Conservation (phyloP, 1,284 basidiomycete genomes). For the Moesziomyces parantarcticus region DNA sequence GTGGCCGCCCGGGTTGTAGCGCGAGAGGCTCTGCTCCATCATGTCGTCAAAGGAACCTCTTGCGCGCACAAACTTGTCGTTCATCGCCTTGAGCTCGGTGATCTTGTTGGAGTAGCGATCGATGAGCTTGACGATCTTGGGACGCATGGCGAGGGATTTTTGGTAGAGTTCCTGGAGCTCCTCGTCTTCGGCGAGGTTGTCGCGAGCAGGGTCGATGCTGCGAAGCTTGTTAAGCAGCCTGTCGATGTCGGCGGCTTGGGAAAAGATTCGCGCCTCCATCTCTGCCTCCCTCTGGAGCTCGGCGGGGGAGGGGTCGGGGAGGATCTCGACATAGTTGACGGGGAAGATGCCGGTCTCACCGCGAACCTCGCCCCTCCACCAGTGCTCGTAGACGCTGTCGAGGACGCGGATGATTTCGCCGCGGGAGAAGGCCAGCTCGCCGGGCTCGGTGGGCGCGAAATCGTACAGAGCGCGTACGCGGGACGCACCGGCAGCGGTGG, state of each 20-base stretch:
- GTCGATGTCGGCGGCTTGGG: constrained; percentile 87
- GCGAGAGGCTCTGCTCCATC: constrained; percentile 87
- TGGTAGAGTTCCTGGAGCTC: constrained; percentile 96
- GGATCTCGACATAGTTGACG: constrained; percentile 93
- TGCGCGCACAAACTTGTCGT: constrained; percentile 85
- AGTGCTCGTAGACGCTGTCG: constrained; percentile 93
- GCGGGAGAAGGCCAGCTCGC: constrained; percentile 90
- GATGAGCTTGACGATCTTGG: constrained; percentile 94
- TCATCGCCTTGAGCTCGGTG: constrained; percentile 83
- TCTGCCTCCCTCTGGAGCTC: constrained; percentile 87
- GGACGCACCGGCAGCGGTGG: constrained; percentile 58
- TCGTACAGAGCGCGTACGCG: constrained; percentile 86
- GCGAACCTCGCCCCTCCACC: constrained; percentile 95
- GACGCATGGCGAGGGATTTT: constrained; percentile 84
- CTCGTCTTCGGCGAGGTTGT: constrained; percentile 85
- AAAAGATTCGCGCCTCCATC: constrained; percentile 86
- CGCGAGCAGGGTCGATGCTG: constrained; percentile 77
- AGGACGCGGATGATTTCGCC: constrained; percentile 97
- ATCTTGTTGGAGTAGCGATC: constrained; percentile 80
- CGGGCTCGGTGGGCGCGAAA: constrained; percentile 87
- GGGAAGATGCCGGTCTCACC: constrained; percentile 97
- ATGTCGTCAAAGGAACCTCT: constrained; percentile 84
- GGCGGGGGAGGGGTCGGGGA: constrained; percentile 83
- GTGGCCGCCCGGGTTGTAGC: constrained; percentile 71
- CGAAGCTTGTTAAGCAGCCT: constrained; percentile 83